Evolutionary conservation across 2,329 filamentous ascomycete species (phyloP), one percentile per base, ranked within the genome.

Genomic region (Colletotrichum sublineola): DNA sequence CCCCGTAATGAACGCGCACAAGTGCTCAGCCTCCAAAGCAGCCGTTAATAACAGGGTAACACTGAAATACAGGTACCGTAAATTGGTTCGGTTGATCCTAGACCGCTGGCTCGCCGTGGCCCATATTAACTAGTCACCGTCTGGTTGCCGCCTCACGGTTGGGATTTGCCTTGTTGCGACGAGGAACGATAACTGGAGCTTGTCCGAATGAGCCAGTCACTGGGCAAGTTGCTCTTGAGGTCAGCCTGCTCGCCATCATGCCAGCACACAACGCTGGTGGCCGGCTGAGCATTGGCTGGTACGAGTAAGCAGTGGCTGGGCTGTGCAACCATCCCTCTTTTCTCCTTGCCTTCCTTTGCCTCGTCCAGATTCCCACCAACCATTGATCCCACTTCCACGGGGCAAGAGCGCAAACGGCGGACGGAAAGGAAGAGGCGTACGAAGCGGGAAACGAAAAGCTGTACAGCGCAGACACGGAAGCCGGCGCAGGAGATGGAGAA

Each of bases 11-110:
- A 63, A 65, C 60, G 55, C 38, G 55, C 38, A 62, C 60, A 46
- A 63, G 42, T 67, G 66, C 69, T 72, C 69, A 72, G 69, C 69
- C 69, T 69, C 69, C 44, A 15, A 67, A 55, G 48, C 36, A 55
- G 50, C 24, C 38, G 68, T 61, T 48, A 56, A 14, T 36, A 29
- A 33, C 50, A 62, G 48, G 68, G 64, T 57, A 57, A 42, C 12
- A 52, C 64, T 48, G 44, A 42, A 31, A 72, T 60, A 48, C 66
- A 61, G 55, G 68, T 60, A 40, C 69, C 56, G 55, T 55, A 70
- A 48, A 55, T 60, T 69, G 66, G 46, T 33, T 61, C 48, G 66
- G 40, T 50, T 61, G 53, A 69, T 72, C 69, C 55, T 60, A 18
- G 60, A 40, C 58, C 46, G 31, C 38, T 55, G 60, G 53, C 48